A percentile compares a stretch with the other conserved stretches of the same genome.
phyloP scores from a whole-genome alignment of 345 rosid genomes.

The Rhodamnia argentea region DNA sequence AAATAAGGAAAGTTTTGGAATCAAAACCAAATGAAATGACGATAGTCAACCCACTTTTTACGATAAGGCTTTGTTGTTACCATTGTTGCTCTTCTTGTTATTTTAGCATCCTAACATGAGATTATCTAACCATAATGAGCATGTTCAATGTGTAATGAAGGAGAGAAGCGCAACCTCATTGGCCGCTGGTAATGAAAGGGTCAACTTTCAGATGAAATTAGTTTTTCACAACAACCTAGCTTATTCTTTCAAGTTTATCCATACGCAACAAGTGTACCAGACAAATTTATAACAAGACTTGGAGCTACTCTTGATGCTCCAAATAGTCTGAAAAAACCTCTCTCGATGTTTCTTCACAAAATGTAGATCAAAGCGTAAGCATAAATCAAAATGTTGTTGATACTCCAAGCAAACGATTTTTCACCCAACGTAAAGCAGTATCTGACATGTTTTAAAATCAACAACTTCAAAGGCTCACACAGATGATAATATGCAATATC shows the following conservation, averaged over 20 bases:
- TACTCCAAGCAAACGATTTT: not conserved
- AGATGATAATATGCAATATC: not conserved
- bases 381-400: not conserved
- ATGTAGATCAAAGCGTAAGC: not conserved
- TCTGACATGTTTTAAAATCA: not conserved
- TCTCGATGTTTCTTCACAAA: not conserved
- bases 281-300: not conserved
- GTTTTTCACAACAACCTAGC: not conserved
- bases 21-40: not conserved
- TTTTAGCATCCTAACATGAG: not conserved
- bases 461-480: not conserved
- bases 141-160: not conserved
- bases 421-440: not conserved
- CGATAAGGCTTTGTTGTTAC: not conserved
- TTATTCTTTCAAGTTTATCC: not conserved
- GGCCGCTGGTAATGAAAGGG: not conserved
- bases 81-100: not conserved
- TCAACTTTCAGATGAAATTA: not conserved
- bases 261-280: not conserved
- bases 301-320: not conserved
- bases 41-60: not conserved
- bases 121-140: not conserved
- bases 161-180: not conserved
- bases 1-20: not conserved
- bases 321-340: not conserved